Percentiles rank a stretch among this genome's conserved stretches.
Conservation (phyloP, 2,329 filamentous ascomycete species). For the Nectriaceae sp. region DNA sequence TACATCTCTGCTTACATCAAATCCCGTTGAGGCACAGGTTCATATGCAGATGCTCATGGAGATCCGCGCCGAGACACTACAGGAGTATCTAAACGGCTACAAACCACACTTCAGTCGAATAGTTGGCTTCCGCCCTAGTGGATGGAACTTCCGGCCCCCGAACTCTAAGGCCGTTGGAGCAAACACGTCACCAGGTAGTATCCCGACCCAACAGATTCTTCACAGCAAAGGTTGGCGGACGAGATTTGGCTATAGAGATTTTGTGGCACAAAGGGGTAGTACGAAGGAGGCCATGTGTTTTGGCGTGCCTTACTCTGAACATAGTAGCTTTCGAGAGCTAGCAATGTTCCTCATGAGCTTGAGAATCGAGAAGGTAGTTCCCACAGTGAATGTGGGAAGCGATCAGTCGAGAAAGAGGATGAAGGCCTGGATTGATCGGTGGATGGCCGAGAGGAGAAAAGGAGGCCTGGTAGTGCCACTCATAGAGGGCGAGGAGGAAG, state of each 20-base stretch:
- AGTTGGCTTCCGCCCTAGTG: slow-evolving; percentile 88
- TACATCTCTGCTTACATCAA: slow-evolving; percentile 70
- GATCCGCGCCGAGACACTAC: slow-evolving; percentile 85
- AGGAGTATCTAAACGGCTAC: slow-evolving; percentile 82
- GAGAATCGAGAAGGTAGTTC: slow-evolving; percentile 85
- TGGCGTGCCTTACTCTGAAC: slow-evolving; percentile 93
- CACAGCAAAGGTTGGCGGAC: slow-evolving; percentile 72
- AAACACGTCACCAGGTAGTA: slow-evolving; percentile 49
- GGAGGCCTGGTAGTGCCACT: slow-evolving; percentile 54
- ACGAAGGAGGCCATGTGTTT: slow-evolving; percentile 83
- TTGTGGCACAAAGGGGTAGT: slow-evolving; percentile 81
- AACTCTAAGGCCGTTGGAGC: slow-evolving; percentile 56
- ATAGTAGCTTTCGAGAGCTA: slow-evolving; percentile 91
- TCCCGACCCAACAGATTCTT: slow-evolving; percentile 53
- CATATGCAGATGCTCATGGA: slow-evolving; percentile 98
- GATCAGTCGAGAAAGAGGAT: slow-evolving; percentile 59
- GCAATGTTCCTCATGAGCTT: slow-evolving; percentile 90
- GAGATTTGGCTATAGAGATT: slow-evolving; percentile 68
- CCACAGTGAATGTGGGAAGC: slow-evolving; percentile 82
- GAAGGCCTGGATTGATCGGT: slow-evolving; percentile 66
- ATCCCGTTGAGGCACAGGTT: slow-evolving; percentile 86
- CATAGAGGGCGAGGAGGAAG: slow-evolving; percentile 40
- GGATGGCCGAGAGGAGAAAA: slow-evolving; percentile 58
- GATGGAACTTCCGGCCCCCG: slow-evolving; percentile 87
- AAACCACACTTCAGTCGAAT: slow-evolving; percentile 82